phyloP scores from a whole-genome alignment of 331 rosid genomes.

The Quercus lobata region DNA sequence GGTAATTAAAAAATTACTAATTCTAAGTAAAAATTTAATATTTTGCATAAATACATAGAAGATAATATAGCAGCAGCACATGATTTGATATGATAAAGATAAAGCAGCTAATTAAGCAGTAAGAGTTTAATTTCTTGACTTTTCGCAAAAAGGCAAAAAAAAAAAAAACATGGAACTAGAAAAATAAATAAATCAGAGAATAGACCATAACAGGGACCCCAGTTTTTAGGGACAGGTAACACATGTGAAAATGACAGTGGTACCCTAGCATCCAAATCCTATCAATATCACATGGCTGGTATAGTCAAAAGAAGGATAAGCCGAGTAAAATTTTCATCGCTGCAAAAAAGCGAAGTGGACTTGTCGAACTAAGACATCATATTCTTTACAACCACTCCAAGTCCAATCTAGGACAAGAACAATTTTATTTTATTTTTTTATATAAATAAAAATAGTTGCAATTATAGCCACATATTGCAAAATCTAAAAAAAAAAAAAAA shows the following conservation, averaged over 20 bases:
- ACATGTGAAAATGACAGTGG: slow-evolving; percentile 18
- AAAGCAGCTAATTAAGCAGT: too few species aligned
- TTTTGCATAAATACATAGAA: too few species aligned
- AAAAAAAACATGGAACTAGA: too few species aligned
- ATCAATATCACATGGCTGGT: background rate
- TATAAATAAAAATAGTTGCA: background rate
- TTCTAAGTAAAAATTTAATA: too few species aligned
- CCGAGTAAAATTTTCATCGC: background rate
- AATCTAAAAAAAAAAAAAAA: slow-evolving; percentile 16
- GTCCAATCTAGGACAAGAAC: slow-evolving; percentile 25
- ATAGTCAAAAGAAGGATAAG: slow-evolving; percentile 23
- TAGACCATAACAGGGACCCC: background rate
- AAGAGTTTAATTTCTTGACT: too few species aligned
- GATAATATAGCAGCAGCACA: too few species aligned
- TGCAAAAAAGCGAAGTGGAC: slow-evolving; percentile 12
- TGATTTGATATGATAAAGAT: too few species aligned
- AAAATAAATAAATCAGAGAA: too few species aligned
- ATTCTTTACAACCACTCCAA: slow-evolving; percentile 22
- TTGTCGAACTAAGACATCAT: slow-evolving; percentile 7
- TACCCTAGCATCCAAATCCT: slow-evolving; percentile 4
- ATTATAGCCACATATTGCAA: slow-evolving; percentile 34
- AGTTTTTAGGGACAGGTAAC: background rate
- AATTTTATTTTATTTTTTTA: background rate
- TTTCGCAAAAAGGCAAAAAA: too few species aligned
- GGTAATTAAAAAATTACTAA: too few species aligned